Conservation (phyloP, 1,284 basidiomycete species). For the Naganishia sp. region DNA sequence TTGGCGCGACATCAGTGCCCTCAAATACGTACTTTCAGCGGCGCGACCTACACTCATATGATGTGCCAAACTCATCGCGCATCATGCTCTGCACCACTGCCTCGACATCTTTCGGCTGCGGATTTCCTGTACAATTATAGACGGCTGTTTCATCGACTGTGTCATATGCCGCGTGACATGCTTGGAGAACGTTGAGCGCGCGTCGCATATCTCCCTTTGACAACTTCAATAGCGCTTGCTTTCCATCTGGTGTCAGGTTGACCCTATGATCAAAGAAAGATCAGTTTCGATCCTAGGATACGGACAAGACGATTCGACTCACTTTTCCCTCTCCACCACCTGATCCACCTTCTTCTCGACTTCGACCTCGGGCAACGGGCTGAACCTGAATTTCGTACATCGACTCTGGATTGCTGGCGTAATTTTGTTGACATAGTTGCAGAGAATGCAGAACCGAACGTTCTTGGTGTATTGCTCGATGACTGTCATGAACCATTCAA, state of each 20-base stretch:
- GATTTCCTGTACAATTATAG: slow-evolving; percentile 95
- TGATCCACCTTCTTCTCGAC: slow-evolving; percentile 77
- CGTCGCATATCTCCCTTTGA: slow-evolving; percentile 97
- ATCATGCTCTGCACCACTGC: slow-evolving; percentile 94
- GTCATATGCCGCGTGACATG: slow-evolving; percentile 95
- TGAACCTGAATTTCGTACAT: slow-evolving; percentile 96
- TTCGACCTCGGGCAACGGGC: slow-evolving; percentile 83
- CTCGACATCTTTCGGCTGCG: slow-evolving; percentile 91
- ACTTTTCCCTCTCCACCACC: slow-evolving; percentile 87
- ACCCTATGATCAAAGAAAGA: slow-evolving; percentile 61
- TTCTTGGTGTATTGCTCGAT: slow-evolving; percentile 99
- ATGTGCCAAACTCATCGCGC: slow-evolving; percentile 90
- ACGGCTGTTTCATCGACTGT: slow-evolving; percentile 84
- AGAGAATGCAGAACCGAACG: slow-evolving; percentile 98
- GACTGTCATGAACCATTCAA: slow-evolving; percentile 56
- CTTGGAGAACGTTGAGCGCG: slow-evolving; percentile 93
- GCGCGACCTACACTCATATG: slow-evolving; percentile 72
- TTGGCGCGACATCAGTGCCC: background rate
- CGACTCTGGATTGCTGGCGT: slow-evolving; percentile 97
- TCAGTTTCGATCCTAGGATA: background rate
- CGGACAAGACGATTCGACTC: slow-evolving; percentile 41
- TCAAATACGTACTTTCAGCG: background rate
- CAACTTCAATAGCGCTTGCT: slow-evolving; percentile 84
- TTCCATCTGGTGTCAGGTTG: slow-evolving; percentile 81
- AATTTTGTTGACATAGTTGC: slow-evolving; percentile 99